These are phyloP conservation scores for Colletotrichum plurivorum DNA, from an alignment of 2,329 filamentous ascomycete species.

Conservation along the genomic window DNA sequence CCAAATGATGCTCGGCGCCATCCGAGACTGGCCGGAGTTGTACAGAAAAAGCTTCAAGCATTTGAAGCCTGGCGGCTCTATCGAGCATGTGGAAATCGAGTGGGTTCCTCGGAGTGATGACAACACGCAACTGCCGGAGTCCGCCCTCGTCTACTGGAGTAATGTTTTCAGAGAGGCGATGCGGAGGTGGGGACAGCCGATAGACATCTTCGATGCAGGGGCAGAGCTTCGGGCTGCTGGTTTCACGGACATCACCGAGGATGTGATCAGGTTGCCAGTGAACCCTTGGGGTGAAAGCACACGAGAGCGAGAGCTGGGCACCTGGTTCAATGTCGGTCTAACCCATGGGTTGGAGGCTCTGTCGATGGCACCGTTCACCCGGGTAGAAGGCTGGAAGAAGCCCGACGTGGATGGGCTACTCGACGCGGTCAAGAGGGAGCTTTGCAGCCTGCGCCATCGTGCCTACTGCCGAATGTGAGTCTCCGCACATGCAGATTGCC, in stretches of 20 bases:
- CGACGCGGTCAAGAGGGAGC: constrained; percentile 75
- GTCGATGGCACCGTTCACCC: constrained; percentile 80
- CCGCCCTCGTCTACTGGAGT: constrained; percentile 78
- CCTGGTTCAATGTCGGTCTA: constrained; percentile 88
- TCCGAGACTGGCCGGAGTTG: constrained; percentile 80
- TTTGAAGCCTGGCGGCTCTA: constrained; percentile 81
- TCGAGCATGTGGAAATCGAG: constrained; percentile 94
- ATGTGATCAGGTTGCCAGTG: constrained; percentile 77
- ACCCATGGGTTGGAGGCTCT: constrained; percentile 81
- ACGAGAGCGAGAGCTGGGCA: constrained; percentile 76
- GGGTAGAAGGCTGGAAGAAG: constrained; percentile 70
- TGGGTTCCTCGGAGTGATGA: constrained; percentile 82
- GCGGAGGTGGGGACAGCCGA: constrained; percentile 72
- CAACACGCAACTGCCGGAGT: constrained; percentile 69
- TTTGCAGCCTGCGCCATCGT: constrained; percentile 77
- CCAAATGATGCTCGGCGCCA: constrained; percentile 83
- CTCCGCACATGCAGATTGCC: constrained; percentile 16
- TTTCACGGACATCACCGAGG: constrained; percentile 84
- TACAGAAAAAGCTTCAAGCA: constrained; percentile 76
- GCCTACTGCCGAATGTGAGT: constrained; percentile 85
- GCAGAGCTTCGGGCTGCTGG: constrained; percentile 77
- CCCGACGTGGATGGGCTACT: constrained; percentile 76
- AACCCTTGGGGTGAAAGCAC: constrained; percentile 76
- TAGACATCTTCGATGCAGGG: constrained; percentile 68
- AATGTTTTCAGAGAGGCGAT: constrained; percentile 78